Conservation (phyloP, 345 rosid species). For the Iberis pinnata region DNA sequence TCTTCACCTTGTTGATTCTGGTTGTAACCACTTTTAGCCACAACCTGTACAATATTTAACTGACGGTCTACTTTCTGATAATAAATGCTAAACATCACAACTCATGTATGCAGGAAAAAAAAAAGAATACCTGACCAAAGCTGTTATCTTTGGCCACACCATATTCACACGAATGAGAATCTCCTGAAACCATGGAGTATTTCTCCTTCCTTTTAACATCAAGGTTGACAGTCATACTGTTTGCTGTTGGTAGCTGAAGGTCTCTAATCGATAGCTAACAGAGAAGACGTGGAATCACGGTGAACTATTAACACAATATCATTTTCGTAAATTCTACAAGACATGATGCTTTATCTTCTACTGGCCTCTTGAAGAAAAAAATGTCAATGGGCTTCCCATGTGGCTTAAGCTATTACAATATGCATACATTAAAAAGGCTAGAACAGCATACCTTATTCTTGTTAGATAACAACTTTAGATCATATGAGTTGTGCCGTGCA, state of each 20-base stretch:
- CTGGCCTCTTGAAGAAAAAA: neutral
- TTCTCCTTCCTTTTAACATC: conserved; percentile 29
- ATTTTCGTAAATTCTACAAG: conserved; percentile 7
- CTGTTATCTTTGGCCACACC: conserved; percentile 19
- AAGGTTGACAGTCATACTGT: conserved; percentile 25
- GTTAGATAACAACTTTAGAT: conserved; percentile 29
- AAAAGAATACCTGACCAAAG: conserved; percentile 32
- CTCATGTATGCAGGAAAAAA: neutral
- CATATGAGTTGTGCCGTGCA: conserved; percentile 19
- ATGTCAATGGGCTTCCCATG: neutral
- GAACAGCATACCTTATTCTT: conserved; percentile 36
- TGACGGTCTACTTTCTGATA: conserved; percentile 7
- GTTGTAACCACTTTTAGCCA: conserved; percentile 19
- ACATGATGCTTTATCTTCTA: neutral
- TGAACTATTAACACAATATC: conserved; percentile 22
- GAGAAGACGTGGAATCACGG: conserved; percentile 23
- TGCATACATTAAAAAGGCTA: neutral
- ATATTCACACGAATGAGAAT: conserved; percentile 27
- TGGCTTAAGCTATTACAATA: neutral
- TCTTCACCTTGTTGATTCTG: conserved; percentile 19
- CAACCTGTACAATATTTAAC: conserved; percentile 31
- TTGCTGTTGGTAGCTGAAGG: conserved; percentile 28
- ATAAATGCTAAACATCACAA: neutral
- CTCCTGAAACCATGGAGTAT: conserved; percentile 20
- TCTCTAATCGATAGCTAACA: conserved; percentile 29